Evolutionary conservation across 352 stramenopile species (phyloP).

Genomic region (Bremia lactucae): DNA sequence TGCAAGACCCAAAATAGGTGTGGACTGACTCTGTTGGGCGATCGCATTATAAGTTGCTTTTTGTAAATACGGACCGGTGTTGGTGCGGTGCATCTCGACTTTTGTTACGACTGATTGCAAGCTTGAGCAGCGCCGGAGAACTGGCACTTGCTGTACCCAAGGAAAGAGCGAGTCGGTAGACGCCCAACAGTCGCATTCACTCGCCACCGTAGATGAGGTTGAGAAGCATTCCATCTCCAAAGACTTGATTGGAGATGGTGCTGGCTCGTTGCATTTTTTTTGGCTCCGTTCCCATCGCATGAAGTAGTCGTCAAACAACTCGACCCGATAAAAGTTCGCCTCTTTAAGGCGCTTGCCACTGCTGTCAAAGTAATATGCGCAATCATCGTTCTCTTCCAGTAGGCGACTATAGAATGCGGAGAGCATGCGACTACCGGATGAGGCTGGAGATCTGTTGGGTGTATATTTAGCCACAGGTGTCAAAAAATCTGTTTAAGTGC

Average conservation of each 20-base stretch:
- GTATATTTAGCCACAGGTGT: too few species aligned
- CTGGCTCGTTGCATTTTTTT: not conserved
- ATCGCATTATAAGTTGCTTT: conserved; percentile 3
- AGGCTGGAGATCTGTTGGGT: conserved; percentile 37
- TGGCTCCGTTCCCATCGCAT: conserved; percentile 2
- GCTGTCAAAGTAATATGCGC: conserved; percentile 47
- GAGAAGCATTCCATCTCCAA: conserved; percentile 26
- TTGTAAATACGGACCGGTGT: conserved; percentile 7
- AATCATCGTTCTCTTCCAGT: conserved; percentile 55
- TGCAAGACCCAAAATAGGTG: not conserved
- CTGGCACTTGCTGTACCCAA: conserved; percentile 3
- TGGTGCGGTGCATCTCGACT: conserved; percentile 15
- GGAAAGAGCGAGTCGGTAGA: conserved; percentile 14
- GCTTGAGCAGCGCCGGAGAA: conserved; percentile 12
- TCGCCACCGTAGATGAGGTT: conserved; percentile 24
- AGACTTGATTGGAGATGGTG: conserved; percentile 3
- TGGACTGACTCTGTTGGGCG: not conserved
- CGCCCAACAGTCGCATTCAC: conserved; percentile 38
- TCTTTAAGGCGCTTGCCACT: conserved; percentile 45
- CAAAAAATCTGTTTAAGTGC: too few species aligned
- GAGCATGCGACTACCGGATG: conserved; percentile 59
- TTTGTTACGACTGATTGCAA: conserved; percentile 5
- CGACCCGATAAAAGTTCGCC: conserved; percentile 34
- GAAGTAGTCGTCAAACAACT: conserved; percentile 61
- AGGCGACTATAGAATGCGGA: conserved; percentile 76